Base-by-base conservation (phyloP, 1,284 basidiomycete genomes). In the Pseudozyma flocculosa region DNA sequence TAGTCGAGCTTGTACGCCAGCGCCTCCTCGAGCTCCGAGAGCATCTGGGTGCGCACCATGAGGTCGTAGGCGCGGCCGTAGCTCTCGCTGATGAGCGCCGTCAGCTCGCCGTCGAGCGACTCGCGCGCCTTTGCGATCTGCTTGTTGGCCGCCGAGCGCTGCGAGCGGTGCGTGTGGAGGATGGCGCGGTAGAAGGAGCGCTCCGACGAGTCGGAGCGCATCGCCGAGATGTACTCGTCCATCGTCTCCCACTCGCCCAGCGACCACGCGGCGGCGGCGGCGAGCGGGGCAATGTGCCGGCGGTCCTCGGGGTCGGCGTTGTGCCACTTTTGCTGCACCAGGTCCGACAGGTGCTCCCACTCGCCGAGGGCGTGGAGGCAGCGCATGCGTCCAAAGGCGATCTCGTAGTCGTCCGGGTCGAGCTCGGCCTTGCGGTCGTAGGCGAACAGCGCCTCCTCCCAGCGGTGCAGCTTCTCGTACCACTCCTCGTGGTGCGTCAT, bases 21-120 rank as follows among this genome's bases (percentile, higher is more conserved):
- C 67, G 98, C 96, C 78, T 99, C 95, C 76, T 99, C 95, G 9
- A 99, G 83, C 78, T 99, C 95, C 1, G 94, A 93, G 18, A 99
- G 83, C 91, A 97, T 96, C 80, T 99, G 95, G 1, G 96, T 93
- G 13, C 95, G 87, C 48, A 99, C 93, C 82, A 98, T 90, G 41
- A 90, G 68, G 45, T 92, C 92, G 80, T 98, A 98, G 1, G 92
- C 92, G 39, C 95, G 86, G 26, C 90, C 90, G 80, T 98, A 98
- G 59, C 91, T 92, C 80, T 98, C 95, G 41, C 92, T 90, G 19
- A 94, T 89, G 59, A 98, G 86, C 1, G 90, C 89, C 0, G 88
- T 91, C 42, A 99, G 82, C 76, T 98, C 94, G 1, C 88, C 88
- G 78, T 97, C 92, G 46, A 98, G 81, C 42, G 92, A 82, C 78